These are phyloP conservation scores for Durusdinium trenchii DNA, from an alignment of 73 alveolate species.

Conservation along the genomic window DNA sequence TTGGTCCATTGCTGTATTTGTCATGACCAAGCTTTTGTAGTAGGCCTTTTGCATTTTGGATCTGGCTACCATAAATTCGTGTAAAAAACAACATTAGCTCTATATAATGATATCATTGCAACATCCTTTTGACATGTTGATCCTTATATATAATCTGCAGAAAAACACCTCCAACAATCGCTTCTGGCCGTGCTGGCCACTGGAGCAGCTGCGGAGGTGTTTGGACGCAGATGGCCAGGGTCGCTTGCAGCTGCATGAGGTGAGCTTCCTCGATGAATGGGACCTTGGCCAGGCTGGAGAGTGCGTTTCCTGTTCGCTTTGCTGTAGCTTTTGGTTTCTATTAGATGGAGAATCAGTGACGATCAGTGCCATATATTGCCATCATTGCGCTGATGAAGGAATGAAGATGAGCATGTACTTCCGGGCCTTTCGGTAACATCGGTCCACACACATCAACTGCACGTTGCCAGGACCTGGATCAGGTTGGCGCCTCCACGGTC, in stretches of 20 bases:
- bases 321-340: background rate
- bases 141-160: no score
- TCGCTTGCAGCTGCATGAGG: conserved; percentile 31
- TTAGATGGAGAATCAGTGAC: no score
- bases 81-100: no score
- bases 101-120: no score
- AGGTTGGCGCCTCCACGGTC: background rate
- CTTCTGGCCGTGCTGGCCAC: no score
- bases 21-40: no score
- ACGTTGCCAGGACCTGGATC: background rate
- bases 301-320: background rate
- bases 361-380: background rate
- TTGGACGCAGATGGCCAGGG: conserved; percentile 56
- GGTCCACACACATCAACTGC: background rate
- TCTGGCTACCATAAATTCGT: no score
- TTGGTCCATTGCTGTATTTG: no score
- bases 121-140: no score
- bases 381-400: background rate
- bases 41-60: no score
- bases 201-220: background rate
- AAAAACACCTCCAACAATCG: no score
- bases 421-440: background rate
- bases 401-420: background rate
- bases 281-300: conserved; percentile 13
- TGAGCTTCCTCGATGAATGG: conserved; percentile 55